A percentile compares a stretch with the other conserved stretches of the same genome.
phyloP scores from a whole-genome alignment of 1,284 basidiomycete species.

The Leccinum solheimii region DNA sequence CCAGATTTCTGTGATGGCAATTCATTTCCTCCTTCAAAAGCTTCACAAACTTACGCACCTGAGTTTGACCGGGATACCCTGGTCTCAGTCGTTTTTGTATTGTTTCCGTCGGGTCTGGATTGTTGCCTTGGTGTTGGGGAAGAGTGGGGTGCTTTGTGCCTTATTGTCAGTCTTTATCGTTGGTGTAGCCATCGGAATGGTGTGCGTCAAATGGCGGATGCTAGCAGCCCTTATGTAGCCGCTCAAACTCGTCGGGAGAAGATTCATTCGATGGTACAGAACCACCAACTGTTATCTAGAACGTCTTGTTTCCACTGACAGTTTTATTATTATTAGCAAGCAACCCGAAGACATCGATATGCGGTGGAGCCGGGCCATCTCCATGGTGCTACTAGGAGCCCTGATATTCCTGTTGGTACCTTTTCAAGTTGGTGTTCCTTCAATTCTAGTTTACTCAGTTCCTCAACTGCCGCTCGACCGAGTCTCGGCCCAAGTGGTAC shows the following conservation, averaged over 20 bases:
- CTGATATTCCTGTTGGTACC: conserved; percentile 77
- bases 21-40: conserved; percentile 88
- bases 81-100: conserved; percentile 45
- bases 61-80: conserved; percentile 93
- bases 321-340: too few relatives aligned
- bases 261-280: conserved; percentile 42
- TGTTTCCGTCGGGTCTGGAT: conserved; percentile 55
- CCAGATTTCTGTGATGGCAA: conserved; percentile 88
- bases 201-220: conserved; percentile 57
- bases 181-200: conserved; percentile 57
- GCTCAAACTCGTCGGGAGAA: conserved; percentile 37
- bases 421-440: conserved; percentile 86
- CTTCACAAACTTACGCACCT: conserved; percentile 91
- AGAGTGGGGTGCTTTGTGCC: conserved; percentile 41
- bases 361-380: conserved; percentile 42
- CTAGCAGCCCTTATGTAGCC: conserved; percentile 46
- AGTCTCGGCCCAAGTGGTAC: conserved; percentile 16
- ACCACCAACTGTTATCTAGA: too few relatives aligned
- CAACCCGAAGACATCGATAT: conserved; percentile 24
- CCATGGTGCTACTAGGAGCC: conserved; percentile 55
- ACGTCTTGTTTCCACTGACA: too few relatives aligned
- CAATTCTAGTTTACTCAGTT: conserved; percentile 79
- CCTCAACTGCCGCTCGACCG: conserved; percentile 50
- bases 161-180: conserved; percentile 56
- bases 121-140: conserved; percentile 63